Evolutionary conservation across 2,329 filamentous ascomycete species (phyloP), one percentile per base, ranked within the genome.

Genomic region (Nothophaeocryptopus gaeumannii): DNA sequence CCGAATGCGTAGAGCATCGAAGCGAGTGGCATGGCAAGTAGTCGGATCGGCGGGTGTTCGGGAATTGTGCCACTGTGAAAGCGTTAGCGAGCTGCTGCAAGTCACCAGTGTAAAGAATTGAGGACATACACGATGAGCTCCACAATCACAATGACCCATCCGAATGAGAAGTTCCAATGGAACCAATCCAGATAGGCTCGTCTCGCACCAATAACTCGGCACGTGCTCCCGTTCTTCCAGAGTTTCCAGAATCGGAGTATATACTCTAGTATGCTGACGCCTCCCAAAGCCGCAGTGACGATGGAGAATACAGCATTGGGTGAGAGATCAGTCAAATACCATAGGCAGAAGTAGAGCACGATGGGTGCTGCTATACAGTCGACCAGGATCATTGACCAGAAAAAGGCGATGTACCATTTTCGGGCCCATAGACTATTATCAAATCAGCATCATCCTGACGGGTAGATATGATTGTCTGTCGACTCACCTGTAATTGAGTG

Each of bases 311-410:
- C 68, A 32, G 73, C 71, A 43, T 78, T 78, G 38, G 74, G 72
- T 0, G 72, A 73, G 30, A 83, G 62, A 20, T 57, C 43, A 8
- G 79, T 78, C 54, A 72, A 73, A 55, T 83, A 83, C 78, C 78
- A 82, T 33, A 84, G 70, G 41, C 76, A 72, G 70, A 80, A 84
- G 67, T 84, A 84, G 2, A 84, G 70, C 2, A 72, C 75, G 51
- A 84, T 72, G 13, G 81, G 81, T 67, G 82, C 78, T 49, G 71
- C 75, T 51, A 82, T 70, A 43, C 76, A 79, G 67, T 84, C 81
- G 50, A 83, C 60, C 15, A 83, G 62, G 48, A 83, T 80, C 35
- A 84, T 63, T 0, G 70, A 69, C 81, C 81, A 84, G 68, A 84
- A 84, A 54, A 79, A 67, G 33, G 74, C 68, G 53, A 84, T 82